A percentile compares a stretch with the other conserved stretches of the same genome.
Conservation (phyloP, 371 early-diverging fungal genomes). For the Gilbertella persicaria region DNA sequence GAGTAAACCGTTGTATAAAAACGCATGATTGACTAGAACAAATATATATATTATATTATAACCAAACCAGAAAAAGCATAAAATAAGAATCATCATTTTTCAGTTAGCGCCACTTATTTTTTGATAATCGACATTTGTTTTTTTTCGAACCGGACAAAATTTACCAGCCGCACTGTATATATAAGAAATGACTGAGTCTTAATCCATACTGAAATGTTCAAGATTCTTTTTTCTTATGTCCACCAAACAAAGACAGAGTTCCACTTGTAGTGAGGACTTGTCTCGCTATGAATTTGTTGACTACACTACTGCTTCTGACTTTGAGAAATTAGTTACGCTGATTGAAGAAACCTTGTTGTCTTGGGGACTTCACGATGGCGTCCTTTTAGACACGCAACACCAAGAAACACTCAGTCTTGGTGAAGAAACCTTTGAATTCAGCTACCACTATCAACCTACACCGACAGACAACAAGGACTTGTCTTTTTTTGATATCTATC, state of each 20-base stretch:
- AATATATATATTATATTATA: too few relatives aligned
- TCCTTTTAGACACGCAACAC: constrained; percentile 42
- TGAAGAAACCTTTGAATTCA: constrained; percentile 45
- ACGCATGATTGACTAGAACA: too few relatives aligned
- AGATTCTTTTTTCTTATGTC: constrained; percentile 4
- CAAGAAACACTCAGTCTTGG: constrained; percentile 39
- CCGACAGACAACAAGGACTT: constrained; percentile 1
- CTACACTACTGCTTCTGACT: constrained; percentile 68
- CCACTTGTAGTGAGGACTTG: constrained; percentile 19
- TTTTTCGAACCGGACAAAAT: too few relatives aligned
- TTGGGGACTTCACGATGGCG: constrained; percentile 61
- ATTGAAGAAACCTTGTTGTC: constrained; percentile 55
- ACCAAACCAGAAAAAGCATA: constrained; percentile 10
- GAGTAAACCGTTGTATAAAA: too few relatives aligned
- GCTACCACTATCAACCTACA: constrained; percentile 46
- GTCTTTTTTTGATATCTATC: constrained; percentile 26
- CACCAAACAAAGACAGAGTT: constrained; percentile 23
- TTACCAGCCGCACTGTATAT: too few relatives aligned
- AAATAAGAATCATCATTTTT: constrained; percentile 12
- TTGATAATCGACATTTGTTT: too few relatives aligned
- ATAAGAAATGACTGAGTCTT: too few relatives aligned
- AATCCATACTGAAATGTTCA: too few relatives aligned
- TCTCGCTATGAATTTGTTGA: constrained; percentile 71
- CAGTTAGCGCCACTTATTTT: too few relatives aligned
- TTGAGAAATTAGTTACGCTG: constrained; percentile 60